phyloP scores from a whole-genome alignment of 2,329 filamentous ascomycete genomes.

The Fusarium pseudocircinatum region DNA sequence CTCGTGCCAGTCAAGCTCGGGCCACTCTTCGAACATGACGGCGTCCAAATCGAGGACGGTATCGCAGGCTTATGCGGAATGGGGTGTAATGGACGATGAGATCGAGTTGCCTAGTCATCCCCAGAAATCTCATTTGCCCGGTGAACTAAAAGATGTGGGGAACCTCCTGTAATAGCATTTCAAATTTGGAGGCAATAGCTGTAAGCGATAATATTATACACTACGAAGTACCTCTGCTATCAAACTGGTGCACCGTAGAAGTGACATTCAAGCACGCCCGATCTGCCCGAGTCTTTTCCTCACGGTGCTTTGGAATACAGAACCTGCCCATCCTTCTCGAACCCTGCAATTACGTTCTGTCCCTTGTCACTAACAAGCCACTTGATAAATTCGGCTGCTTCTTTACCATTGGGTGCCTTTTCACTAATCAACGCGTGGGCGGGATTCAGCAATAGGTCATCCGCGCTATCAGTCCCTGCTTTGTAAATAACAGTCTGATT shows the following conservation, averaged over 20 bases:
- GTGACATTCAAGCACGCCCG: neutral
- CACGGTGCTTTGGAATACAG: conserved; percentile 21
- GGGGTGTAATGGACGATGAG: conserved; percentile 11
- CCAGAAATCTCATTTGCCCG: accelerated
- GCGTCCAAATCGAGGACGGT: neutral
- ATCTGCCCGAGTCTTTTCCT: too few relatives aligned
- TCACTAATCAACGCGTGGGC: conserved; percentile 37
- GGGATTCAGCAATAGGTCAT: conserved; percentile 54
- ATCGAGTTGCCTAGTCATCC: neutral
- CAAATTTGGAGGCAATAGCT: neutral
- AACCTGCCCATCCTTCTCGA: conserved; percentile 26
- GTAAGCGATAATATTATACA: neutral
- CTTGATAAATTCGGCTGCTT: conserved; percentile 21
- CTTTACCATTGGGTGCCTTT: conserved; percentile 6
- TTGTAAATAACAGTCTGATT: conserved; percentile 51
- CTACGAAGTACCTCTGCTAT: neutral
- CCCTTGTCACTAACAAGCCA: conserved; percentile 32
- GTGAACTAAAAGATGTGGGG: neutral
- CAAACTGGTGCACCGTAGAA: too few relatives aligned
- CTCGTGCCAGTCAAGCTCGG: neutral
- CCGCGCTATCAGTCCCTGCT: conserved; percentile 47
- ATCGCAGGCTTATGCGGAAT: conserved; percentile 7
- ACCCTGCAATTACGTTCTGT: conserved; percentile 21
- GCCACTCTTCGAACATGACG: accelerated
- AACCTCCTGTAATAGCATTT: neutral